Base-by-base conservation (phyloP, 345 rosid species). In the Pistacia integerrima region DNA sequence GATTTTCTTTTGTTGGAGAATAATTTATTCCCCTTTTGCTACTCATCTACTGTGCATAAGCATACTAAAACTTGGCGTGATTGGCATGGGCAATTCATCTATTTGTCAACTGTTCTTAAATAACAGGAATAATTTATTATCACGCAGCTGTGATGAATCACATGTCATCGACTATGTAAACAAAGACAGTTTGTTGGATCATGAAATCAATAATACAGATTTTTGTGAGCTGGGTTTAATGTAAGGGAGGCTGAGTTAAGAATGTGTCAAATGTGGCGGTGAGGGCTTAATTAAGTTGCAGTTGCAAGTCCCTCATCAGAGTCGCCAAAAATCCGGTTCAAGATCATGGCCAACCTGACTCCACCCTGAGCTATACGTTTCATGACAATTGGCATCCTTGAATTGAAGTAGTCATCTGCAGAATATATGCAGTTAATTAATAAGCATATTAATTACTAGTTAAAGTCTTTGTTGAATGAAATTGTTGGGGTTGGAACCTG, bases 331-430 rank as follows among this genome's bases (percentile, higher is more conserved):
- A 84, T 78, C 64, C 73, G 75, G 83, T 95, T 95, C 84, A 95
- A 84, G 71, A 84, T 79, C 99, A 95, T 93, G 73, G 93, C 99
- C 75, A 95, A 67, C 63, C 99, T 87, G 63, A 95, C 85, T 59
- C 98, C 99, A 13, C 98, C 99, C 57, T 95, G 98, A 71, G 96
- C 96, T 20, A 95, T 85, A 63, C 99, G 89, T 81, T 92, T 93
- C 98, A 92, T 93, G 65, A 92, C 98, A 73, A 91, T 74, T 46
- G 97, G 92, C 94, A 90, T 82, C 82, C 96, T 92, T 63, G 99
- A 86, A 64, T 90, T 58, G 78, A 92, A 95, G 87, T 95, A 95
- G 18, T 95, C 99, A 75, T 93, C 98, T 95, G 84, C 38, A 62
- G 8, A 49, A 44, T 22, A 16, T 7, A 13, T 33, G 11, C 20